phyloP scores from a whole-genome alignment of 768 basidiomycete species.

The Boletus rubroflammeus region DNA sequence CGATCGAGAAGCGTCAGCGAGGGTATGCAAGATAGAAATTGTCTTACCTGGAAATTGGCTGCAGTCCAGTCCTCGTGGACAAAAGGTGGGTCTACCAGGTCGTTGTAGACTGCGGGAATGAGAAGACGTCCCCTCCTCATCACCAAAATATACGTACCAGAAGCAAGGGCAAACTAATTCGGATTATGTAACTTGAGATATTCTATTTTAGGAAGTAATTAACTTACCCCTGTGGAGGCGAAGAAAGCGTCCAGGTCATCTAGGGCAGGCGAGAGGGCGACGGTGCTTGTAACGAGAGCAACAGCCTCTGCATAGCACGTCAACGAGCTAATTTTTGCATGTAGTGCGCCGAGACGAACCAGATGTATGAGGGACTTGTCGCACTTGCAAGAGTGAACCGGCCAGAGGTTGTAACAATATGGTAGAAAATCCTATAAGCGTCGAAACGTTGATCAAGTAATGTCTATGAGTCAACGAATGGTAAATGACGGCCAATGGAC shows the following conservation, averaged over 20 bases:
- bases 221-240: slow-evolving; percentile 54
- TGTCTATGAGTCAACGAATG: slow-evolving; percentile 50
- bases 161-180: slow-evolving; percentile 33
- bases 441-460: slow-evolving; percentile 50
- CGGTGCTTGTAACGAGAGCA: slow-evolving; percentile 39
- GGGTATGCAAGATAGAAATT: slow-evolving; percentile 3
- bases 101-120: slow-evolving; percentile 29
- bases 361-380: slow-evolving; percentile 16
- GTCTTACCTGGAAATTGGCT: slow-evolving; percentile 45
- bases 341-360: slow-evolving; percentile 8
- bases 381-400: slow-evolving; percentile 31
- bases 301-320: slow-evolving; percentile 27
- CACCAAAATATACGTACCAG: slow-evolving; percentile 14
- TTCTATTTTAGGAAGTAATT: not conserved
- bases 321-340: slow-evolving; percentile 1
- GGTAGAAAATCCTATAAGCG: slow-evolving; percentile 43
- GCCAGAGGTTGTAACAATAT: slow-evolving; percentile 59
- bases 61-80: slow-evolving; percentile 50
- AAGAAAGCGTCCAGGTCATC: slow-evolving; percentile 49
- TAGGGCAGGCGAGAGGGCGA: slow-evolving; percentile 47
- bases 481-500: slow-evolving; percentile 43
- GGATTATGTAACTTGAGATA: slow-evolving; percentile 11
- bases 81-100: slow-evolving; percentile 57
- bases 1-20: not conserved
- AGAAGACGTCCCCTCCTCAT: not conserved